Base-by-base conservation (phyloP, 2,329 filamentous ascomycete genomes). In the Clonostachys sp. region DNA sequence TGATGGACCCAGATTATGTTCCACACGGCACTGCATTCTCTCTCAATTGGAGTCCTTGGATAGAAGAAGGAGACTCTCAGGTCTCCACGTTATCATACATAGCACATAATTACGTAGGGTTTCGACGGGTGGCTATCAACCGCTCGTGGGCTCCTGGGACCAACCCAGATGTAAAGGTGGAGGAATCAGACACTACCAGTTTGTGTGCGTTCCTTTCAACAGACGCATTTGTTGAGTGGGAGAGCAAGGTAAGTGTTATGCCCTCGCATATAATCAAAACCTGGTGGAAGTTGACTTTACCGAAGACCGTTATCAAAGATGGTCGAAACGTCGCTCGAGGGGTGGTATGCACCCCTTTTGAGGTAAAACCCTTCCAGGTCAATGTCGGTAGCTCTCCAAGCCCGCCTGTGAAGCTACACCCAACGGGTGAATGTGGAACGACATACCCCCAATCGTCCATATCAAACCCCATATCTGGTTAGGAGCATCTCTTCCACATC, bases 221-320 rank as follows among this genome's bases (percentile, higher is more conserved):
- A 0, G 78, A 81, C 52, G 71, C 78, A 2, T 80, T 81, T 51
- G 62, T 82, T 13, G 71, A 74, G 45, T 83, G 78, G 68, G 79
- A 83, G 53, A 69, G 79, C 42, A 64, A 61, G 39, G 75, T 77
- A 62, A 41, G 70, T 46, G 13, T 14, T n/a, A 8, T n/a, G 12
- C n/a, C 5, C 24, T 34, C 35, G 7, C 34, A 13, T 18, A 6
- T 20, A 12, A 12, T n/a, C 34, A 38, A 4, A 6, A 36, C 16
- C 12, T 17, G 5, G 7, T 13, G 34, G 39, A 44, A 13, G 16
- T n/a, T 14, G 17, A 34, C 5, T 12, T 12, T 20, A 12, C 6
- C 20, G 16, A 49, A 62, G 18, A 60, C 46, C 7, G 20, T 12
- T 20, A 9, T 3, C 44, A 78, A 73, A 55, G 79, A 14, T 76